Evolutionary conservation across 2,329 filamentous ascomycete genomes (phyloP).

Genomic region (Trichoderma atrobrunneum): DNA sequence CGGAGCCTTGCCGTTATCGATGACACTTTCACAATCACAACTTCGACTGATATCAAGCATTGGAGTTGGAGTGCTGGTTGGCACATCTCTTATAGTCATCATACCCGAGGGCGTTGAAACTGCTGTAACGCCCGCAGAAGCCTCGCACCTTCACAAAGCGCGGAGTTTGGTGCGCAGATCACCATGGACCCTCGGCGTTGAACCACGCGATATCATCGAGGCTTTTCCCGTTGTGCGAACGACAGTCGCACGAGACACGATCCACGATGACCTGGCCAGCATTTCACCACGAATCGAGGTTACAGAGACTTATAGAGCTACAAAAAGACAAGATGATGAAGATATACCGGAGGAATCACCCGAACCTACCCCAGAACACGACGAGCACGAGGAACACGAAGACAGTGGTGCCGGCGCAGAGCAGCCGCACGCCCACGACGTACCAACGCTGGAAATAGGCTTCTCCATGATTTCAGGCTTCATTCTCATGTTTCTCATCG

Average conservation of each 20-base stretch:
- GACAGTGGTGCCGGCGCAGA: conserved; percentile 34
- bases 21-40: conserved; percentile 82
- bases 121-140: conserved; percentile 60
- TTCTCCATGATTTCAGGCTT: conserved; percentile 85
- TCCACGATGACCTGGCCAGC: background rate
- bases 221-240: conserved; percentile 25
- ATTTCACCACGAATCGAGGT: conserved; percentile 11
- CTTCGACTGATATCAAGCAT: conserved; percentile 86
- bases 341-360: conserved; percentile 18
- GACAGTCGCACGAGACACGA: background rate
- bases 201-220: conserved; percentile 27
- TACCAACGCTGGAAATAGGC: conserved; percentile 76
- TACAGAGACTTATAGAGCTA: background rate
- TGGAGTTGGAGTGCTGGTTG: conserved; percentile 90
- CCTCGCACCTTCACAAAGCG: conserved; percentile 38
- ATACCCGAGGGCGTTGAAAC: conserved; percentile 96
- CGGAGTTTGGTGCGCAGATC: conserved; percentile 34
- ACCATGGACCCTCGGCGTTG: conserved; percentile 30
- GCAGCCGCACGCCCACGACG: conserved; percentile 32
- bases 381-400: conserved; percentile 20
- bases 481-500: conserved; percentile 94
- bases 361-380: conserved; percentile 1
- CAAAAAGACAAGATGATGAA: background rate
- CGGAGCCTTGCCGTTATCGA: conserved; percentile 84
- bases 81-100: conserved; percentile 93